A percentile compares a stretch with the other conserved stretches of the same genome.
Evolutionary conservation across 768 basidiomycete genomes (phyloP).

Genomic region (Boletus barrowsii): DNA sequence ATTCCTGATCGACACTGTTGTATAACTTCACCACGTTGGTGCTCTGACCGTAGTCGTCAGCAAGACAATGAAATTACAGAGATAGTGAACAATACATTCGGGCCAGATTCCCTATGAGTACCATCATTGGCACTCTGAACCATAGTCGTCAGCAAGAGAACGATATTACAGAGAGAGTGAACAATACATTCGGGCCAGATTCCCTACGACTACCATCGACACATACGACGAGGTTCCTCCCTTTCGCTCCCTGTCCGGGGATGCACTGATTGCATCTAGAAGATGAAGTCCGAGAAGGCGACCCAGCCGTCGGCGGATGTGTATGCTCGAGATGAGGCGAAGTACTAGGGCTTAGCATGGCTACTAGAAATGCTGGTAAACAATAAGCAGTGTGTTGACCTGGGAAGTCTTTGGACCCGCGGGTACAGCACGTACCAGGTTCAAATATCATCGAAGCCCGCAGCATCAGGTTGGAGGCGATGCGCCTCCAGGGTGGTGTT

Average conservation of each 20-base stretch:
- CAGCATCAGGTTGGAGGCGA: no score
- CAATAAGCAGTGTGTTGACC: no score
- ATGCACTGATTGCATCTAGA: conserved; percentile 17
- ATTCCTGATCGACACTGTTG: conserved; percentile 21
- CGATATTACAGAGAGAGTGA: no score
- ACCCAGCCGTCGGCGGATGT: background rate
- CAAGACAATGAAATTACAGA: background rate
- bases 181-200: no score
- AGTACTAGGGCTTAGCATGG: background rate
- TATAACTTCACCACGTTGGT: conserved; percentile 38
- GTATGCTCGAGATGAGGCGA: background rate
- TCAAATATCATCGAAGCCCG: no score
- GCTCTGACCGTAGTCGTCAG: conserved; percentile 26
- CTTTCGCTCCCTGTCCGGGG: background rate
- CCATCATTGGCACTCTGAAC: no score
- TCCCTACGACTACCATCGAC: conserved; percentile 27
- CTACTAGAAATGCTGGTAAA: background rate
- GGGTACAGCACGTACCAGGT: no score
- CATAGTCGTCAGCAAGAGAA: no score
- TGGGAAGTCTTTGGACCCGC: no score
- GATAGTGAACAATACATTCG: conserved; percentile 6
- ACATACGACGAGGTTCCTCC: conserved; percentile 24
- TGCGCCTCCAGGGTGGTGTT: no score
- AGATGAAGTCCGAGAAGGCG: background rate
- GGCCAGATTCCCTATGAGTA: conserved; percentile 19